Conservation (phyloP, 2,329 filamentous ascomycete genomes). For the Fusarium denticulatum region DNA sequence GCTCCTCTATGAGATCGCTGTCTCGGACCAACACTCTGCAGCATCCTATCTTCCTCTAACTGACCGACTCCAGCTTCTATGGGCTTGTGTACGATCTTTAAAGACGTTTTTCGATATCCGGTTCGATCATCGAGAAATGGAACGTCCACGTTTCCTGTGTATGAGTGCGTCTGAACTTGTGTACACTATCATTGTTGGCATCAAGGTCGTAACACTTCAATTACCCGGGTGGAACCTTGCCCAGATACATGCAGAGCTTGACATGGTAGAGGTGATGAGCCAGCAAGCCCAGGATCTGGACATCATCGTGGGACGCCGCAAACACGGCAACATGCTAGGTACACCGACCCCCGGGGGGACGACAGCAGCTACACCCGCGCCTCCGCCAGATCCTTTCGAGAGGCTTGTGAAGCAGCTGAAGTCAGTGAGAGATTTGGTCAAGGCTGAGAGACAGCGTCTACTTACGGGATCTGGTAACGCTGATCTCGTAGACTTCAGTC, state of each 20-base stretch:
- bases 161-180: conserved; percentile 59
- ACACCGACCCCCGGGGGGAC: conserved; percentile 8
- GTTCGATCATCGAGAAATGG: conserved; percentile 45
- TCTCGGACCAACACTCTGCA: conserved; percentile 52
- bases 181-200: conserved; percentile 57
- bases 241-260: conserved; percentile 50
- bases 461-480: conserved; percentile 36
- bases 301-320: conserved; percentile 45
- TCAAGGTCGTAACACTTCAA: conserved; percentile 58
- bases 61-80: conserved; percentile 58
- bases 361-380: conserved; percentile 5
- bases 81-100: conserved; percentile 54
- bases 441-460: conserved; percentile 44
- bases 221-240: conserved; percentile 58
- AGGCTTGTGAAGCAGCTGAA: conserved; percentile 47
- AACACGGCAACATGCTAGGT: conserved; percentile 37
- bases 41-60: conserved; percentile 46
- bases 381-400: conserved; percentile 47
- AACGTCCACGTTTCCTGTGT: conserved; percentile 54
- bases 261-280: conserved; percentile 40
- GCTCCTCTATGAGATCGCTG: conserved; percentile 58
- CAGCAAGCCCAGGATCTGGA: conserved; percentile 46
- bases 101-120: conserved; percentile 53
- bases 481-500: conserved; percentile 29
- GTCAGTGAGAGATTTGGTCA: conserved; percentile 45